These are phyloP conservation scores for Trichoderma sp. DNA, from an alignment of 2,329 filamentous ascomycete genomes.

Conservation along the genomic window DNA sequence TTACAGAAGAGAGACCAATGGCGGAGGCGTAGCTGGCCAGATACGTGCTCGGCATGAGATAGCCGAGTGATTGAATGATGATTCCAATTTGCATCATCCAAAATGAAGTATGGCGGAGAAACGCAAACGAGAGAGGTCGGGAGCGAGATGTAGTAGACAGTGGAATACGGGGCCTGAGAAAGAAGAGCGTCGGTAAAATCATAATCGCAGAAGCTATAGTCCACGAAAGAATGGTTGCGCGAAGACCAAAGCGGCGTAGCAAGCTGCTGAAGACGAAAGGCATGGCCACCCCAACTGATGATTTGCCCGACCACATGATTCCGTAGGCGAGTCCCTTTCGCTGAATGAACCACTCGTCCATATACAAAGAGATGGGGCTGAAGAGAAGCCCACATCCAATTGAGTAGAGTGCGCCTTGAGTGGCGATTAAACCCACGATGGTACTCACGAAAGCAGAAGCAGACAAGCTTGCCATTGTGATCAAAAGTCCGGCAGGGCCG, in stretches of 20 bases:
- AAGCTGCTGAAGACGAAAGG: slow-evolving; percentile 51
- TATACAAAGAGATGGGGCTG: slow-evolving; percentile 55
- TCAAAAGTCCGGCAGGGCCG: slow-evolving; percentile 45
- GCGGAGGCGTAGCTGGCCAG: slow-evolving; percentile 55
- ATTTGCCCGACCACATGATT: slow-evolving; percentile 58
- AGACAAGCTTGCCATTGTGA: slow-evolving; percentile 51
- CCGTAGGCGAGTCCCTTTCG: slow-evolving; percentile 61
- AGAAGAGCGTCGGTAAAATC: slow-evolving; percentile 54
- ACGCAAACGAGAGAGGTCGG: slow-evolving; percentile 45
- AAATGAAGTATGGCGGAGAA: slow-evolving; percentile 54
- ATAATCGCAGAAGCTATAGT: slow-evolving; percentile 48
- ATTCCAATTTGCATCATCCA: slow-evolving; percentile 58
- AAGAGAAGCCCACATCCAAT: slow-evolving; percentile 56
- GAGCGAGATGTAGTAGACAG: slow-evolving; percentile 33
- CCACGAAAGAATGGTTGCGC: slow-evolving; percentile 54
- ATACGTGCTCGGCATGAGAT: slow-evolving; percentile 63
- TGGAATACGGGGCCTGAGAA: slow-evolving; percentile 55
- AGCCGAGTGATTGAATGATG: slow-evolving; percentile 58
- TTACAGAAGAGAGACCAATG: slow-evolving; percentile 52
- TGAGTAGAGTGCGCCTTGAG: slow-evolving; percentile 61
- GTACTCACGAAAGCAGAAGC: slow-evolving; percentile 53
- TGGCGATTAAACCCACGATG: slow-evolving; percentile 54
- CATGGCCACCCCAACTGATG: slow-evolving; percentile 49
- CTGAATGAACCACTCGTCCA: slow-evolving; percentile 62
- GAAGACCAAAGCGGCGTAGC: slow-evolving; percentile 49